Percentiles rank a stretch among this genome's conserved stretches.
These are phyloP conservation scores for Litsea cubeba DNA, from an alignment of 164 flowering plant species.

Conservation along the genomic window DNA sequence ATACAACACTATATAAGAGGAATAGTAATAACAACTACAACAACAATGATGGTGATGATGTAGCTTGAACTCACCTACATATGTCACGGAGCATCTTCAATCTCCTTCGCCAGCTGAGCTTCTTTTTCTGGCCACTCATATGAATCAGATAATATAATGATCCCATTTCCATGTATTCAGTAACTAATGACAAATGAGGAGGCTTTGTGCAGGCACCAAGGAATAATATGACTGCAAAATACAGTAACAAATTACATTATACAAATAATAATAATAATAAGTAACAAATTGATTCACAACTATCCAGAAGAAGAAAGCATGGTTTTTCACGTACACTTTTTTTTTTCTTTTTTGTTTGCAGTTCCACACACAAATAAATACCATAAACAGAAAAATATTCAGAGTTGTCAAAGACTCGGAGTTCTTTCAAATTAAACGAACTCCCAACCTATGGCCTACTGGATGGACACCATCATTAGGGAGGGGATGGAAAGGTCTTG, in stretches of 20 bases:
- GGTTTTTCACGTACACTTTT: no score
- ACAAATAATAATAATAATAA: not conserved
- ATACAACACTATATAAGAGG: not conserved
- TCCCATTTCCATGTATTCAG: slow-evolving; percentile 98
- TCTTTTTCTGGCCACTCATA: slow-evolving; percentile 86
- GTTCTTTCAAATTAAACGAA: no score
- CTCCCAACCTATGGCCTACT: no score
- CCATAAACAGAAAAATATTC: no score
- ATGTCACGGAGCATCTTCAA: slow-evolving; percentile 93
- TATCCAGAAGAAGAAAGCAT: no score
- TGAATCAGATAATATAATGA: slow-evolving; percentile 86
- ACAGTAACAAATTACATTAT: not conserved
- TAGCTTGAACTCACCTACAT: slow-evolving; percentile 56
- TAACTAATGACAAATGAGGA: slow-evolving; percentile 87
- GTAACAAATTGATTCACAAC: not conserved
- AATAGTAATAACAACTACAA: not conserved
- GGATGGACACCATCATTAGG: no score
- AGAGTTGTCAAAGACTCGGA: no score
- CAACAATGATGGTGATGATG: not conserved
- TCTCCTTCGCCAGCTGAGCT: slow-evolving; percentile 79
- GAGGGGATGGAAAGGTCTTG: no score
- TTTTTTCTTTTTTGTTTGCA: no score
- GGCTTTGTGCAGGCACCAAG: slow-evolving; percentile 97
- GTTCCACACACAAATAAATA: no score
- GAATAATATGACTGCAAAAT: slow-evolving; percentile 80